Evolutionary conservation across 495 filamentous ascomycete genomes (phyloP).

Genomic region (Lasiosphaeria ovina): DNA sequence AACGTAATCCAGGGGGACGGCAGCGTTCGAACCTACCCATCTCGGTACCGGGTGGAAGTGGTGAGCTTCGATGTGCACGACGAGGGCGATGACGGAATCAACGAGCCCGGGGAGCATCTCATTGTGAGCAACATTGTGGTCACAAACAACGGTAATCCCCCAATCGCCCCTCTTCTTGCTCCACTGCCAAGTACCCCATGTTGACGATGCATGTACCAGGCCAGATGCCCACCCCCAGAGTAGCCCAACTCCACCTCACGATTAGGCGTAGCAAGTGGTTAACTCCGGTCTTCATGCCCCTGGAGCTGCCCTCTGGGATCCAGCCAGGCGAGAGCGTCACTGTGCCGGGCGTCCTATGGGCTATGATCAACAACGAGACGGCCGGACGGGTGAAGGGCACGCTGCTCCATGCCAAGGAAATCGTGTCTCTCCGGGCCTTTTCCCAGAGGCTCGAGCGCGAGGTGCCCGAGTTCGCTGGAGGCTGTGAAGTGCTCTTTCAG

Average conservation of each 20-base stretch:
- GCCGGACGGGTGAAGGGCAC: constrained; percentile 11
- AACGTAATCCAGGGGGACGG: constrained; percentile 18
- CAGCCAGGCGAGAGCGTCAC: constrained; percentile 20
- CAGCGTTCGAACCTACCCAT: constrained; percentile 27
- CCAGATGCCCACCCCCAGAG: constrained; percentile 21
- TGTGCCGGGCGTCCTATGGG: constrained; percentile 22
- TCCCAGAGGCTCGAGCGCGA: constrained; percentile 21
- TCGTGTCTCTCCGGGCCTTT: constrained; percentile 22
- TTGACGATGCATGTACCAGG: constrained; percentile 14
- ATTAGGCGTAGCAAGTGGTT: constrained; percentile 25
- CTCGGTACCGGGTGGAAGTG: constrained; percentile 36
- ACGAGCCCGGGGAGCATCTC: constrained; percentile 47
- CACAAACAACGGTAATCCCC: constrained; percentile 33
- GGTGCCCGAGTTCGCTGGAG: constrained; percentile 24
- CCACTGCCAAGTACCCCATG: background rate
- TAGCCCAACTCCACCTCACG: constrained; percentile 6
- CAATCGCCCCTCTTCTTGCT: background rate
- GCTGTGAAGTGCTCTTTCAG: constrained; percentile 14
- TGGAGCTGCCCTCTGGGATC: constrained; percentile 23
- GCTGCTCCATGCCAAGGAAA: constrained; percentile 18
- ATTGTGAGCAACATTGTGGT: constrained; percentile 41
- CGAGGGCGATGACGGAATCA: constrained; percentile 46
- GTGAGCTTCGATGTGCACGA: constrained; percentile 42
- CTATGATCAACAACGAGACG: constrained; percentile 25
- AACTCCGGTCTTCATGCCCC: constrained; percentile 17